A percentile compares a stretch with the other conserved stretches of the same genome.
phyloP scores from a whole-genome alignment of 176 grass and related monocot species.

The Musa itinerans region DNA sequence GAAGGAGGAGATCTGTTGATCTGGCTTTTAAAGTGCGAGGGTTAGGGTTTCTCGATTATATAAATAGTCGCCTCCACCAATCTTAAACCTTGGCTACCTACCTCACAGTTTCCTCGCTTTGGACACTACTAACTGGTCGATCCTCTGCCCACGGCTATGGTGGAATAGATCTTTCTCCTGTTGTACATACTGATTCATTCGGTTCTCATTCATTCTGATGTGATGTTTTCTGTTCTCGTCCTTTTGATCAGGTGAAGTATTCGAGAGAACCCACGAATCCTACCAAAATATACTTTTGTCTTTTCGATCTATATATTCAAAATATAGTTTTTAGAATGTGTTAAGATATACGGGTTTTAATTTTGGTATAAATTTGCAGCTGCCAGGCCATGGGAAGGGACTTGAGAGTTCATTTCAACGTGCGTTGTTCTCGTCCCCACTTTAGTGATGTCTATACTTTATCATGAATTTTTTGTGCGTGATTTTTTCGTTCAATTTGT shows the following conservation, averaged over 20 bases:
- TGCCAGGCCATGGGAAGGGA: slow-evolving; percentile 1
- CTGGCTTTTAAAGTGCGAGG: not conserved
- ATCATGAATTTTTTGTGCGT: too few species aligned
- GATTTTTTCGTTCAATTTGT: too few species aligned
- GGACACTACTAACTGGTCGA: not conserved
- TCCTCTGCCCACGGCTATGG: not conserved
- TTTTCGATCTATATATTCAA: not conserved
- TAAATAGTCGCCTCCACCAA: not conserved
- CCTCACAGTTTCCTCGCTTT: too few species aligned
- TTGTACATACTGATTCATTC: not conserved
- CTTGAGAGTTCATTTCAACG: slow-evolving; percentile 7
- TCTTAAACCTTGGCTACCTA: too few species aligned
- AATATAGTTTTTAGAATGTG: too few species aligned
- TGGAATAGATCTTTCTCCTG: not conserved
- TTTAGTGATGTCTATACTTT: not conserved
- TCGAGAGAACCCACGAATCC: slow-evolving; percentile 4
- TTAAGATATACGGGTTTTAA: too few species aligned
- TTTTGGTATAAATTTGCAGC: not conserved
- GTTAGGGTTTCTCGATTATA: not conserved
- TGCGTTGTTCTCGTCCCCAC: not conserved
- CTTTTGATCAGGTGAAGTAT: slow-evolving; percentile 7
- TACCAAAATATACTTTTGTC: not conserved
- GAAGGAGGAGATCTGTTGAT: not conserved
- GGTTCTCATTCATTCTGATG: not conserved
- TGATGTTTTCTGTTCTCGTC: not conserved